Evolutionary conservation across 2,329 filamentous ascomycete species (phyloP), one percentile per base, ranked within the genome.

Genomic region (Trichoderma guizhouense): DNA sequence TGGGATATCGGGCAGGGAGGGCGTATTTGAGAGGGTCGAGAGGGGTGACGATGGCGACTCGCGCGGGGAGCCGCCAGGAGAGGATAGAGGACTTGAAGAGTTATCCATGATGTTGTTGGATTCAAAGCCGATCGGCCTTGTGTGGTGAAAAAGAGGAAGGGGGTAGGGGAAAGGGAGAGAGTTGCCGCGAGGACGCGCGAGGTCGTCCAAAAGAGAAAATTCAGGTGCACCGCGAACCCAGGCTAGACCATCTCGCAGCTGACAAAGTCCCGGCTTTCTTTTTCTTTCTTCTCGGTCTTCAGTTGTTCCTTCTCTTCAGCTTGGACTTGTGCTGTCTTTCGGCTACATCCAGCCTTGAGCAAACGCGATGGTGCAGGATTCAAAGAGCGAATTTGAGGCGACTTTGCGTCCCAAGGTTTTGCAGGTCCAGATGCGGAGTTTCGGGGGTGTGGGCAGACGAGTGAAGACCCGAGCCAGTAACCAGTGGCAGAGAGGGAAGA

Each of bases 21-120:
- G 87, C 26, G 88, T 87, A 62, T 84, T 82, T 26, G 86, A 86
- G 63, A 89, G 82, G 34, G 84, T 79, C 2, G 87, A 89, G 55
- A 89, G 83, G 39, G 87, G 87, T 39, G 87, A 89, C 3, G 86
- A 88, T 30, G 83, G 83, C 14, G 80, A 80, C 66, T 82, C 79
- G 67, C 73, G 60, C 55, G 80, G 78, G 47, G 79, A 80, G 71
- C 81, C 79, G 69, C 79, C 79, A 43, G 77, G 64, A 47, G 76
- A 76, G 34, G 79, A 76, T 68, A 77, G 73, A 71, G 78, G 78
- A 71, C 76, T 80, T 70, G 76, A 76, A 39, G 75, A 72, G 32
- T 30, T 15, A 58, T 75, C 76, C 77, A 81, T 79, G 74, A 65
- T 28, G 34, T 60, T 39, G 24, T 60, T 39, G 21, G 30, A 71